phyloP scores from a whole-genome alignment of 1,284 basidiomycete genomes.

The Erythrobasidium hasegawianum region DNA sequence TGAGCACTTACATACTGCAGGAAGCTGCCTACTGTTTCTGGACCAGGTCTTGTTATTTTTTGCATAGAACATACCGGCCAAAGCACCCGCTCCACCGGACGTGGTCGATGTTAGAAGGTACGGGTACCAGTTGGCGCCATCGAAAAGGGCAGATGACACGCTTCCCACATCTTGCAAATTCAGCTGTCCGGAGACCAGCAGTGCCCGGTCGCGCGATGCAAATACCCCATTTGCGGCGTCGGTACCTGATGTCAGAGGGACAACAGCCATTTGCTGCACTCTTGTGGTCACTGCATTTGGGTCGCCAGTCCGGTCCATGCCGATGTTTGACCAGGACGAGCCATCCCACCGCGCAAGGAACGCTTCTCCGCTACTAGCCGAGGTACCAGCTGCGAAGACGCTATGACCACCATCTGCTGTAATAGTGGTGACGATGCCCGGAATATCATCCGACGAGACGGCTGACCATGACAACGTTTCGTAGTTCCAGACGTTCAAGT shows the following conservation, averaged over 20 bases:
- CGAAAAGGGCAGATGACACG: conserved; percentile 78
- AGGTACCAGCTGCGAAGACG: conserved; percentile 83
- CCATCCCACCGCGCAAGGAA: conserved; percentile 84
- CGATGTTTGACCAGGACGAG: conserved; percentile 63
- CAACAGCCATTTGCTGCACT: conserved; percentile 81
- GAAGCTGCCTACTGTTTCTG: conserved; percentile 35
- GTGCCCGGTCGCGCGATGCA: conserved; percentile 72
- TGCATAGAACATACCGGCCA: conserved; percentile 78
- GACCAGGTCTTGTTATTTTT: conserved; percentile 38
- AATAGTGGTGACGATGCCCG: conserved; percentile 84
- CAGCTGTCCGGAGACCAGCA: conserved; percentile 81
- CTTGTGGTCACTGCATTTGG: conserved; percentile 45
- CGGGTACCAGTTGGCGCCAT: conserved; percentile 77
- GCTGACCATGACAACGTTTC: conserved; percentile 67
- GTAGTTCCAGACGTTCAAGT: conserved; percentile 69
- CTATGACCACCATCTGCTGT: conserved; percentile 76
- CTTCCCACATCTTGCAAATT: conserved; percentile 65
- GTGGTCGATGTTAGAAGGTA: conserved; percentile 70
- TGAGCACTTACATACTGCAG: not conserved
- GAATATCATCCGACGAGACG: conserved; percentile 65
- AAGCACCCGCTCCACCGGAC: conserved; percentile 65
- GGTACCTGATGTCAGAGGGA: conserved; percentile 68
- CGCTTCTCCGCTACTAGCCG: conserved; percentile 59
- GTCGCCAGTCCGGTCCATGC: conserved; percentile 56
- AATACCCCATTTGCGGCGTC: conserved; percentile 68